Conservation (phyloP, 23 red algal species). For the Chondrus crispus region DNA sequence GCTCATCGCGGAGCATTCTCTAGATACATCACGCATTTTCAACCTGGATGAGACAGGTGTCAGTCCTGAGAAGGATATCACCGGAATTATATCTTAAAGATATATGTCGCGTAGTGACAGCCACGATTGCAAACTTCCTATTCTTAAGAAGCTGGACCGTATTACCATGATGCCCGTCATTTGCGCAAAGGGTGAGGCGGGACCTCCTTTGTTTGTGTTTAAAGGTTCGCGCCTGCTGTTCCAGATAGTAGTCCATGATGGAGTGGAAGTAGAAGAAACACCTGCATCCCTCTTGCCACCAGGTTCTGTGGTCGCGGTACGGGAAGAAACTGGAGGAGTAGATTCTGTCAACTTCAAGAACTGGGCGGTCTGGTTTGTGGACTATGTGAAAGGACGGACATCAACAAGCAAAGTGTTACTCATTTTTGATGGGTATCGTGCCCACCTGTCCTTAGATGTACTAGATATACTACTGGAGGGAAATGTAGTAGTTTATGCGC, state of each 20-base stretch:
- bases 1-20: neutral
- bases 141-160: neutral
- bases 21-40: neutral
- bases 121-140: neutral
- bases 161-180: slow-evolving; percentile 16
- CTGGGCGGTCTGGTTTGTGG: slow-evolving; percentile 25
- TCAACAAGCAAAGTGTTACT: slow-evolving; percentile 16
- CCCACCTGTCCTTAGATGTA: neutral
- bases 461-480: neutral
- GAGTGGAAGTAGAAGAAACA: neutral
- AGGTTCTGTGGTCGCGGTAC: neutral
- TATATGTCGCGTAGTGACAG: neutral
- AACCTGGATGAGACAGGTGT: slow-evolving; percentile 27
- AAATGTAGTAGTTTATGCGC: neutral
- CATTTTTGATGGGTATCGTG: slow-evolving; percentile 20
- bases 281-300: neutral
- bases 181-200: neutral
- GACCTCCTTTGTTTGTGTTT: slow-evolving; percentile 8
- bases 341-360: neutral
- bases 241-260: neutral
- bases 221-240: neutral
- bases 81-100: neutral
- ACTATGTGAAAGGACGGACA: neutral
- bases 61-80: slow-evolving; percentile 10
- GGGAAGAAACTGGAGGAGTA: neutral